phyloP scores from a whole-genome alignment of 2,329 filamentous ascomycete species.

The Sarocladiaceae sp. region DNA sequence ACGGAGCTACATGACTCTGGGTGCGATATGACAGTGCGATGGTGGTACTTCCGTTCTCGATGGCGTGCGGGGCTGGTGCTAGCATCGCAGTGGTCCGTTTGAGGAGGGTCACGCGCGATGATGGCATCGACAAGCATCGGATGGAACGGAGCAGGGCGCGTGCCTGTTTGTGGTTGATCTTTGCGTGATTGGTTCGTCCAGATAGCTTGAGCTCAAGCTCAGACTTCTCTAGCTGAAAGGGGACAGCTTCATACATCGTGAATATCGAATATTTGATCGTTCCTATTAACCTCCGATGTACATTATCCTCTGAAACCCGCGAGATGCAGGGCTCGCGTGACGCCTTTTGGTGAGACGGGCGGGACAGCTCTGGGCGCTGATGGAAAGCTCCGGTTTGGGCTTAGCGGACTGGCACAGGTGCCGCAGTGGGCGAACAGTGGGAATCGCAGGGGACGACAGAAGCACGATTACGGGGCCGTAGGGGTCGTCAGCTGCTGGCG shows the following conservation, averaged over 20 bases:
- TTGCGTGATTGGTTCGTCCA: too few species aligned
- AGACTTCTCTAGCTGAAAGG: too few species aligned
- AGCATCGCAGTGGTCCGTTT: too few species aligned
- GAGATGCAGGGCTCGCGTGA: conserved; percentile 6
- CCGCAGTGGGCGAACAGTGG: conserved; percentile 9
- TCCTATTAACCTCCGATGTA: too few species aligned
- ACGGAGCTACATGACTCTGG: conserved; percentile 1
- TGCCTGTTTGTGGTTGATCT: neutral
- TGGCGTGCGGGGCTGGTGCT: conserved; percentile 3
- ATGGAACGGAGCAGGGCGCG: conserved; percentile 8
- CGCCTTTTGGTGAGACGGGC: neutral
- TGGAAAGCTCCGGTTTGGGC: conserved; percentile 15
- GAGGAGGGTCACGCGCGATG: conserved; percentile 7
- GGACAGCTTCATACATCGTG: too few species aligned
- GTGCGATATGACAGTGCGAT: neutral
- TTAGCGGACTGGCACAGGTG: conserved; percentile 18
- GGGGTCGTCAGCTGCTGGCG: conserved; percentile 10
- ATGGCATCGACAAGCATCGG: conserved; percentile 7
- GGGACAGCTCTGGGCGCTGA: too few species aligned
- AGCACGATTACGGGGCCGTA: conserved; percentile 14
- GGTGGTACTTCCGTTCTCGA: conserved; percentile 1
- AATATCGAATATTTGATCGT: too few species aligned
- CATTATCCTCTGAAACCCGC: too few species aligned
- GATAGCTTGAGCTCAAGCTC: too few species aligned
- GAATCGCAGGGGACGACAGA: conserved; percentile 11